Percentiles rank a stretch among this genome's conserved stretches.
These are phyloP conservation scores for Fusarium drepaniforme DNA, from an alignment of 2,329 filamentous ascomycete genomes.

Conservation along the genomic window DNA sequence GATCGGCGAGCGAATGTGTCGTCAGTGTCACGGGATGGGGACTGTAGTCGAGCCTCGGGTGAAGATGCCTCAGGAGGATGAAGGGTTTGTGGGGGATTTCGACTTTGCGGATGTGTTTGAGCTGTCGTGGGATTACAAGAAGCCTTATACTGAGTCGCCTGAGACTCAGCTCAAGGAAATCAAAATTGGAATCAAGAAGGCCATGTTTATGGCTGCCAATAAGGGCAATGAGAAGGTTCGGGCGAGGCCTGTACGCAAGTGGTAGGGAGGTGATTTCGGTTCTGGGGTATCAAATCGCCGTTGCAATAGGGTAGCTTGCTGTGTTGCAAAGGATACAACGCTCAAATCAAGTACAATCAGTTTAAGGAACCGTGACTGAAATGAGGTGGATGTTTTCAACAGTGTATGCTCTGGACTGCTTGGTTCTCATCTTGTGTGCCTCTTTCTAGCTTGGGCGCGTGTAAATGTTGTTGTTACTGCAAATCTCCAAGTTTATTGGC, in stretches of 20 bases:
- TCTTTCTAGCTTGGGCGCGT: not conserved
- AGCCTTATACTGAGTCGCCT: constrained; percentile 3
- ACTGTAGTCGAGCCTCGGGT: not conserved
- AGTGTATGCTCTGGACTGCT: not conserved
- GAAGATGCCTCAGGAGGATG: not conserved
- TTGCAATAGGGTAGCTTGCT: not conserved
- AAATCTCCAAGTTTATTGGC: no score
- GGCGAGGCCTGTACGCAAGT: not conserved
- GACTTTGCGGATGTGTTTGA: constrained; percentile 24
- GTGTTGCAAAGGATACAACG: not conserved
- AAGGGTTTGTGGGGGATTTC: constrained; percentile 2
- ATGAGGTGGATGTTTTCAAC: not conserved
- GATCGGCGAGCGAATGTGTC: constrained; percentile 29
- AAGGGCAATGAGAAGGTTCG: constrained; percentile 5
- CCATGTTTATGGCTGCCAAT: constrained; percentile 28
- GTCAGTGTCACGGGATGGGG: constrained; percentile 17
- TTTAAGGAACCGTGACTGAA: not conserved
- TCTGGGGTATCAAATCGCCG: not conserved
- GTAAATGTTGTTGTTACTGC: no score
- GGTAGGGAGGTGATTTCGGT: not conserved
- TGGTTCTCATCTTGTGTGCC: not conserved
- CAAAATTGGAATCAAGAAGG: constrained; percentile 16
- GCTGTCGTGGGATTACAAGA: not conserved
- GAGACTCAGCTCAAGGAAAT: constrained; percentile 22
- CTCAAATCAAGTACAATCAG: not conserved